Percentiles rank a stretch among this genome's conserved stretches.
Evolutionary conservation across 2,329 filamentous ascomycete genomes (phyloP).

Genomic region (Cladosporium sphaerospermum): DNA sequence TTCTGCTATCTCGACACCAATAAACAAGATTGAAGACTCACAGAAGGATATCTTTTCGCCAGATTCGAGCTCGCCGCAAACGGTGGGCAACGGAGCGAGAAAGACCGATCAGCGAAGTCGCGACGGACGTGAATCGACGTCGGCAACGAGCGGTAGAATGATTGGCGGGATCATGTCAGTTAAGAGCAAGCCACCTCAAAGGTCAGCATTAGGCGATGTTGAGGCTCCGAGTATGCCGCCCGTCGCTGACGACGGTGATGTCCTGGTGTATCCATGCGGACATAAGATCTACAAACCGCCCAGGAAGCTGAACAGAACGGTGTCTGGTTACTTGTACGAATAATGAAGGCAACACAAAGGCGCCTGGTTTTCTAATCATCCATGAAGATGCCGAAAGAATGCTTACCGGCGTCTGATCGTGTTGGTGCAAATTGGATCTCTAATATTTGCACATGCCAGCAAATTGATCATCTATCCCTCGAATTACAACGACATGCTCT

Average conservation of each 20-base stretch:
- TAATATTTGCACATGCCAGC: too few species aligned
- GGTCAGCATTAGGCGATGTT: not conserved
- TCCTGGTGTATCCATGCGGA: conserved; percentile 1
- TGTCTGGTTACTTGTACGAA: conserved; percentile 6
- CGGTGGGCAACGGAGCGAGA: too few species aligned
- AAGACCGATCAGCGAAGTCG: not conserved
- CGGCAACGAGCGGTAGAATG: not conserved
- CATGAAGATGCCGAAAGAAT: too few species aligned
- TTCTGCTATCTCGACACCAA: not conserved
- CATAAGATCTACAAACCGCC: conserved; percentile 8
- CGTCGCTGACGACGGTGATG: not conserved
- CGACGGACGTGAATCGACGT: not conserved
- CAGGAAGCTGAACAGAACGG: conserved; percentile 5
- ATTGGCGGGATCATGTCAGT: not conserved
- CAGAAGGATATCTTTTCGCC: too few species aligned
- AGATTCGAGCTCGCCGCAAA: not conserved
- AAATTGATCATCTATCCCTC: too few species aligned
- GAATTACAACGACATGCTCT: too few species aligned
- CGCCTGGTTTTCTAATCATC: too few species aligned
- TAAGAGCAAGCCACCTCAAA: not conserved
- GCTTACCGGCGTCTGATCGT: too few species aligned
- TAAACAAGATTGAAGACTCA: too few species aligned
- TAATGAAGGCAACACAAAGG: not conserved
- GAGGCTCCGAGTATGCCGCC: not conserved
- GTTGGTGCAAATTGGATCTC: too few species aligned